Evolutionary conservation across 768 basidiomycete species (phyloP), one percentile per base, ranked within the genome.

Genomic region (Clitopilus passeckerianus): DNA sequence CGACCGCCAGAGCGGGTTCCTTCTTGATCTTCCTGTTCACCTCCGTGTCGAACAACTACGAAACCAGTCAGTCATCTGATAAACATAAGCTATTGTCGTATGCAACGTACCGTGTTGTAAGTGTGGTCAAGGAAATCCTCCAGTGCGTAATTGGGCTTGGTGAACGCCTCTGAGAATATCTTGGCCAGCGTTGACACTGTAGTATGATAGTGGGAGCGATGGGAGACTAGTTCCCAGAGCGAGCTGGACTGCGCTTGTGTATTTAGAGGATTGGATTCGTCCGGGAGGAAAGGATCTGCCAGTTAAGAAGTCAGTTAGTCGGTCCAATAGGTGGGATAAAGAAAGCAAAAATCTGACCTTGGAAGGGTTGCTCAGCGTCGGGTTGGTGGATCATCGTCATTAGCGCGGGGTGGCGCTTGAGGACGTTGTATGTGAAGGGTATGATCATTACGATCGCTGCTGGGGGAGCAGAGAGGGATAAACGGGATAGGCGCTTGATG

Each of bases 51-150:
- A 95, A 89, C 30, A 98, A 79, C 95, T 97, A 68, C 20, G 33
- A 46, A 53, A 52, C 41, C 34, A 24, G 14, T 22, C 18, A 53
- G 54, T 2, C 30, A 59, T 7, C 27, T 14, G 34, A 56, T 30
- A 61, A 33, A 43, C n/a, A 56, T 22, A 60, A 35, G 53, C 24
- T 12, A 57, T 33, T 6, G 30, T 27, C 7, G 27, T 35, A 14
- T 5, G 55, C 53, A 20, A 71, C 86, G 57, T 65, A 94, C 92
- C 64, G 92, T 93, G 37, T 79, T 82, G 66, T 93, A 94, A 1
- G 91, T 90, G 69, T 98, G 96, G 70, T 98, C 97, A 68, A 98
- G 71, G 71, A 98, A 99, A 69, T 98, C 96, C 64, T 98, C 96
- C 85, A 97, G 84, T 14, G 85, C 77, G 72, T 95, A 98, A 34